Base-by-base conservation (phyloP, 2,329 filamentous ascomycete species). In the Alternaria atra region DNA sequence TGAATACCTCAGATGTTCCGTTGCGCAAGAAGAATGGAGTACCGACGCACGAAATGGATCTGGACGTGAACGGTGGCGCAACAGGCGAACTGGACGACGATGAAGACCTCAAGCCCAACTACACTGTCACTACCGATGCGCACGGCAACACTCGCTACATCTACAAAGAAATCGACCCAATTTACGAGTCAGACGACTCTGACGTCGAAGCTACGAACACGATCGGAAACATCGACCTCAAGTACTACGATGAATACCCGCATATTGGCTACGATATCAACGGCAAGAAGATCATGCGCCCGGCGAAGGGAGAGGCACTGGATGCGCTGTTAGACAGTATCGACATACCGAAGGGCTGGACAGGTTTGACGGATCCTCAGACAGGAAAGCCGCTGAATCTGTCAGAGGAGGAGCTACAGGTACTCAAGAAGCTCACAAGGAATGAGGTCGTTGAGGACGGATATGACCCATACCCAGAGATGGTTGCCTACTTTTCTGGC, bases 211-310 rank as follows among this genome's bases (percentile, higher is more conserved):
- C 90, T 29, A 85, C 84, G 52, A 99, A 99, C 81, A 98, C 95
- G 0, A 97, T 99, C 72, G 96, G 95, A 69, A 86, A 98, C 76
- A 99, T 99, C 61, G 92, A 94, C 5, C 83, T 98, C 51, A 91
- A 91, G 3, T 98, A 97, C 81, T 99, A 99, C 83, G 95, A 99
- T 78, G 91, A 92, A 35, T 99, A 97, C 77, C 95, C 95, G 52
- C 95, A 99, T 78, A 97, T 99, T 76, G 95, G 95, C 61, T 99
- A 99, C 81, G 92, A 97, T 73, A 98, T 99, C 82, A 97, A 99
- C 79, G 95, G 95, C 79, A 97, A 96, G 86, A 96, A 92, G 80
- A 97, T 99, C 66, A 92, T 97, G 89, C 91, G 95, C 53, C 95
- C 95, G 6, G 95, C 96, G 4, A 94, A 93, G 69, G 94, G 94